phyloP scores from a whole-genome alignment of 305 asterid genomes.

The Fraxinus platypoda region DNA sequence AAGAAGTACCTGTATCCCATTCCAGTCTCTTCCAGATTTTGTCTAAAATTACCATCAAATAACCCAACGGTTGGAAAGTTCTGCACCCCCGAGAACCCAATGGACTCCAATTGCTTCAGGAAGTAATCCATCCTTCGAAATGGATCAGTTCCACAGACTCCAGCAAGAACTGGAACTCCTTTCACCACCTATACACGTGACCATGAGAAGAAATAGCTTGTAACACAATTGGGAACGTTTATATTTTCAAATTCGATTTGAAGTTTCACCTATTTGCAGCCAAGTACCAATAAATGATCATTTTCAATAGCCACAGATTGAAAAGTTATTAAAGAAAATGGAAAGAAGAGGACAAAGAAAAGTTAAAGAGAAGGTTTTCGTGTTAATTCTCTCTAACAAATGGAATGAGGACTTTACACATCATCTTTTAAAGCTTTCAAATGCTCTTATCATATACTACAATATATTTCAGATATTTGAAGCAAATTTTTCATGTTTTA shows the following conservation, averaged over 20 bases:
- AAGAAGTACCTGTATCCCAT: constrained; percentile 80
- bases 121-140: constrained; percentile 87
- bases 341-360: not conserved
- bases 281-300: constrained; percentile 1
- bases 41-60: constrained; percentile 89
- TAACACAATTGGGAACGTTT: not conserved
- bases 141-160: constrained; percentile 97
- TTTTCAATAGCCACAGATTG: not conserved
- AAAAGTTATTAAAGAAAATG: not conserved
- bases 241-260: not conserved
- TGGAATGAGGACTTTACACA: not conserved
- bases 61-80: constrained; percentile 97
- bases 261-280: not conserved
- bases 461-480: not conserved
- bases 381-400: not conserved
- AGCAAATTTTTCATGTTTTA: not conserved
- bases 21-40: constrained; percentile 93
- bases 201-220: constrained; percentile 21
- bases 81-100: constrained; percentile 91
- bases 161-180: constrained; percentile 91
- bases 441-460: not conserved
- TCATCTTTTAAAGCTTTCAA: not conserved
- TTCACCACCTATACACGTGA: constrained; percentile 65
- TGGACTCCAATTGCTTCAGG: constrained; percentile 88
- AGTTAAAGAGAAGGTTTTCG: constrained; percentile 3